Base-by-base conservation (phyloP, 2,329 filamentous ascomycete genomes). In the Diplocarpon mali region DNA sequence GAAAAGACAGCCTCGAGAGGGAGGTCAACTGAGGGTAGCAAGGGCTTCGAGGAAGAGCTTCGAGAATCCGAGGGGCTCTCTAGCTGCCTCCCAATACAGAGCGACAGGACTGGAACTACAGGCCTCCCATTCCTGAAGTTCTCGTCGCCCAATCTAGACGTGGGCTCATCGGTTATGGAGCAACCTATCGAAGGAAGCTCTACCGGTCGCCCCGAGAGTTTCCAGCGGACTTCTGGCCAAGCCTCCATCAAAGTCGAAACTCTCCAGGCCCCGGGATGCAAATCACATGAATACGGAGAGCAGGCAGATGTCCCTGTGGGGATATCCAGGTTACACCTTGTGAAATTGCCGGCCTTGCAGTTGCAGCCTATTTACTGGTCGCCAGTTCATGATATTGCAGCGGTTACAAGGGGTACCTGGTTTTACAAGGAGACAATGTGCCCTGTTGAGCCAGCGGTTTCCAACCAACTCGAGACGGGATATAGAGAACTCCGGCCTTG, bases 301-400 rank as follows among this genome's bases (percentile, higher is more conserved):
- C 64, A 47, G 16, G 59, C 64, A 5, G 79, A 83, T 46, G 80
- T 96, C 2, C 79, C 88, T 3, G 90, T 96, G 1, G 92, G 92
- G 0, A 71, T 92, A 5, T 94, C 89, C n/a, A 76, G 88, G 53
- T 69, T 98, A 46, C 90, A 98, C 61, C 76, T 89, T 57, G 90
- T 96, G 1, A 80, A 85, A 46, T 71, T 96, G 55, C 88, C 90
- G 16, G 75, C 75, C 42, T 67, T 94, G 29, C 73, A 85, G 58
- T 94, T 98, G 88, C 86, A 89, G 62, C 92, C 92, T 0, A 95
- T 96, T 48, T 98, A 98, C 62, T 98, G 92, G 92, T 89, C 83
- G 14, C 90, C 92, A 7, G 75, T 96, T 28, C 88, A 94, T 57
- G 92, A 96, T 58, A 76, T 93, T 28, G 83, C 86, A 6, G 71